These are phyloP conservation scores for Actinomortierella ambigua DNA, from an alignment of 371 early-diverging fungal genomes.

Conservation along the genomic window DNA sequence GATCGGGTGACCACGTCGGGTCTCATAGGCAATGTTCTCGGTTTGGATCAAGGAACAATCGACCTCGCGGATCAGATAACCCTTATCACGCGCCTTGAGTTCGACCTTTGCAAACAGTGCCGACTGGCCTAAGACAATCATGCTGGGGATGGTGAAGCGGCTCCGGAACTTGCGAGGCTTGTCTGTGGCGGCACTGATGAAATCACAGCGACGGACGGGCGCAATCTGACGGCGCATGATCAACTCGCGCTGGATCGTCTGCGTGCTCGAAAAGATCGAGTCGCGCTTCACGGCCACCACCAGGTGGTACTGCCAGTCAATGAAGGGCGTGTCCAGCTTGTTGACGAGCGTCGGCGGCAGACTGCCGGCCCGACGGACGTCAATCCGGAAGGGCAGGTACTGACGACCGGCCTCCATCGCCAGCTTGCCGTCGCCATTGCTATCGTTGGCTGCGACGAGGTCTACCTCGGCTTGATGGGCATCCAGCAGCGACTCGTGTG, in stretches of 20 bases:
- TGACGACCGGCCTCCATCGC: conserved; percentile 27
- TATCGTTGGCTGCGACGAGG: conserved; percentile 42
- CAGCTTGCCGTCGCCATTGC: conserved; percentile 27
- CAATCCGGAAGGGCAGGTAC: conserved; percentile 42
- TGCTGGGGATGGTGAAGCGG: conserved; percentile 30
- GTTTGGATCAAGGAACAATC: conserved; percentile 36
- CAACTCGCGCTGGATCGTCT: conserved; percentile 37
- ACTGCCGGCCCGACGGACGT: conserved; percentile 19
- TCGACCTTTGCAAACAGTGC: conserved; percentile 26
- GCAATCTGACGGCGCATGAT: conserved; percentile 38
- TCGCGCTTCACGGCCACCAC: conserved; percentile 34
- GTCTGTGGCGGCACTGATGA: conserved; percentile 30
- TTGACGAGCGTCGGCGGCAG: conserved; percentile 45
- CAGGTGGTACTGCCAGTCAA: conserved; percentile 47
- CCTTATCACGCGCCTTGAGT: conserved; percentile 40
- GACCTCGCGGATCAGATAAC: conserved; percentile 40
- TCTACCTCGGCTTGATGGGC: conserved; percentile 12
- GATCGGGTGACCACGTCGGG: conserved; percentile 21
- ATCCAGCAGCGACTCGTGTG: conserved; percentile 19
- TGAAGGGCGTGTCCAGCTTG: conserved; percentile 41
- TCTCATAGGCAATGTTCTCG: conserved; percentile 32
- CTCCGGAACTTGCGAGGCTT: conserved; percentile 31
- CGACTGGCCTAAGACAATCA: conserved; percentile 36
- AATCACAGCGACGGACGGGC: conserved; percentile 7
- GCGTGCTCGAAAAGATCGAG: conserved; percentile 38